Base-by-base conservation (phyloP, 73 alveolate species). In the Symbiodinium natans region DNA sequence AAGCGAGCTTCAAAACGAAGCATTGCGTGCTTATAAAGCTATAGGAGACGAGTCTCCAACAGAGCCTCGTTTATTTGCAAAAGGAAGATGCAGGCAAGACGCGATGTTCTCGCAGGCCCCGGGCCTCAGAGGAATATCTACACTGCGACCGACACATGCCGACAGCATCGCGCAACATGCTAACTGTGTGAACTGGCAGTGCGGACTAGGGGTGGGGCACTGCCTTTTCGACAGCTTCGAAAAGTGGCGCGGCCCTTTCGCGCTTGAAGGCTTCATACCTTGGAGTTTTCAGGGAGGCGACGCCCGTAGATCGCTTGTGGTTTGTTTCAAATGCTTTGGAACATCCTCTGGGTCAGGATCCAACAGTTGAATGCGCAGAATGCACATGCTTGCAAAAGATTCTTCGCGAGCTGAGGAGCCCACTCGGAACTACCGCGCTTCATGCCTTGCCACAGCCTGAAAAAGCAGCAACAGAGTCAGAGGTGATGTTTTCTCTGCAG, bases 221-320 rank as follows among this genome's bases (percentile, higher is more conserved):
- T 17, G 97, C 97, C 9, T 82, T 84, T 56, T 90, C 97, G 89
- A 90, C 97, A 34, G 97, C 97, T 75, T 90, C 97, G 83, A 68
- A 90, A 36, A 90, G 97, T 42, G 97, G 97, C 97, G 68, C 39
- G 31, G 97, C 97, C 52, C 97, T 82, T 52, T 71, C 71, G 38
- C 88, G 87, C 89, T 90, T 90, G 41, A 90, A 40, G 40, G 39
- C 42, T 1, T 59, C 89, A 31, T 90, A 90, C 95, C 95, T 89
- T 15, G 95, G n/a, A 19, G 34, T 21, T 40, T 25, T 27, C 27
- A 82, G 33, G n/a, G 52, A 11, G 41, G 11, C 46, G 10, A n/a
- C 8, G 86, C 36, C 6, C 36, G 86, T 25, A n/a, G 86, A 43
- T 11, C 15, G n/a, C n/a, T 9, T 2, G 40, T 33, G 52, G 36